phyloP scores from a whole-genome alignment of 495 filamentous ascomycete species.

The Penicillium diatomitis region DNA sequence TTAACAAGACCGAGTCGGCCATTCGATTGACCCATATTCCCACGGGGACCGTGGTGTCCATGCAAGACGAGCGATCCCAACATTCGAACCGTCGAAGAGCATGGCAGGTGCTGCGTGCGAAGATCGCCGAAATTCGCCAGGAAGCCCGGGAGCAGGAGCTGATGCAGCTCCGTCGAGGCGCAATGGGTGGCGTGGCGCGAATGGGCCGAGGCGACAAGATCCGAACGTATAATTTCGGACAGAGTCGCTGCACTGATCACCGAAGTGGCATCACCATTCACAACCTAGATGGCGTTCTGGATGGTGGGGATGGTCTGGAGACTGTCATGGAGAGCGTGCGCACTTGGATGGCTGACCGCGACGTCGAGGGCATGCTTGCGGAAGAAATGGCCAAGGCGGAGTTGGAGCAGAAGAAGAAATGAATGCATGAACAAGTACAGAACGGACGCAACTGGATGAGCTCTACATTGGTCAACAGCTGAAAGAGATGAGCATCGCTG shows the following conservation, averaged over 20 bases:
- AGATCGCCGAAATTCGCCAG: constrained; percentile 68
- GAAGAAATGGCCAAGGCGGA: constrained; percentile 32
- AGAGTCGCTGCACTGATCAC: constrained; percentile 92
- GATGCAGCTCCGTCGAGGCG: constrained; percentile 59
- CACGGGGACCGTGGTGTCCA: constrained; percentile 73
- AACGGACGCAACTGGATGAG: no score
- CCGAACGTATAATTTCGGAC: constrained; percentile 88
- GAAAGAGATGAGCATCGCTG: not conserved
- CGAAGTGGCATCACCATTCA: constrained; percentile 73
- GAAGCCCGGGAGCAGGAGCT: constrained; percentile 82
- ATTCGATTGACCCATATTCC: constrained; percentile 89
- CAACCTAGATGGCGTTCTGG: constrained; percentile 72
- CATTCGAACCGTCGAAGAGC: constrained; percentile 77
- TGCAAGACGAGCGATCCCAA: constrained; percentile 91
- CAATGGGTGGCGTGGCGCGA: constrained; percentile 63
- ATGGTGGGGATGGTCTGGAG: constrained; percentile 60
- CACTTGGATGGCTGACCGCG: constrained; percentile 66
- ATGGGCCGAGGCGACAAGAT: constrained; percentile 90
- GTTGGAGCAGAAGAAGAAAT: constrained; percentile 1
- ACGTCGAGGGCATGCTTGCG: constrained; percentile 58
- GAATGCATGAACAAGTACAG: not conserved
- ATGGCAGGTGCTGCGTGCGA: constrained; percentile 75
- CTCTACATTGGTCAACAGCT: no score
- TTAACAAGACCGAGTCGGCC: constrained; percentile 96
- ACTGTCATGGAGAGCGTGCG: constrained; percentile 73